Percentiles rank a stretch among this genome's conserved stretches.
These are phyloP conservation scores for Ocimum tenuiflorum DNA, from an alignment of 257 asterid genomes.

Conservation along the genomic window DNA sequence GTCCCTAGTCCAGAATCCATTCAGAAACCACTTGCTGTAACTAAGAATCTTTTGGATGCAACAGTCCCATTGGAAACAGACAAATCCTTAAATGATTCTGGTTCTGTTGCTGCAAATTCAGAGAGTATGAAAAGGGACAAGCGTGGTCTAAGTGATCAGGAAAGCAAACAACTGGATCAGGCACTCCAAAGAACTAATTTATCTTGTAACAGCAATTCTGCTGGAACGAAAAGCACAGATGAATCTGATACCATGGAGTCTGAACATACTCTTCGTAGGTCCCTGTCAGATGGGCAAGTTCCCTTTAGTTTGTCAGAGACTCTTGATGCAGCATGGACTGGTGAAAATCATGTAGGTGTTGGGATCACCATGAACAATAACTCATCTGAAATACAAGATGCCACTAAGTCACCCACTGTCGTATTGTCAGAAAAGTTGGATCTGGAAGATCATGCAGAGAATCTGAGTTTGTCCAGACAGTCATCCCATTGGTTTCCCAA, in stretches of 20 bases:
- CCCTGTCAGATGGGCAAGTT: constrained; percentile 57
- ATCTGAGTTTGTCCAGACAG: constrained; percentile 24
- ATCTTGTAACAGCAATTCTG: constrained; percentile 25
- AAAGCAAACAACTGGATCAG: constrained; percentile 17
- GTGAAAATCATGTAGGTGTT: constrained; percentile 41
- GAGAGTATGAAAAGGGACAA: constrained; percentile 28
- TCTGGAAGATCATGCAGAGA: constrained; percentile 42
- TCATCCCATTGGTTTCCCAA: constrained; percentile 30
- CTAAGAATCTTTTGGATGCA: constrained; percentile 28
- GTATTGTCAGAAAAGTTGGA: constrained; percentile 40
- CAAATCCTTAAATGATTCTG: constrained; percentile 10
- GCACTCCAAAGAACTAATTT: constrained; percentile 32
- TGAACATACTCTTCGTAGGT: constrained; percentile 33
- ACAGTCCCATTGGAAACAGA: constrained; percentile 20
- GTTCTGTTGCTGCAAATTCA: constrained; percentile 26
- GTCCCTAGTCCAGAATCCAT: constrained; percentile 34
- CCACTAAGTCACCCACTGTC: constrained; percentile 31
- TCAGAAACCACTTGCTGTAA: constrained; percentile 26
- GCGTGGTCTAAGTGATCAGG: constrained; percentile 26
- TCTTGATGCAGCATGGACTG: constrained; percentile 84
- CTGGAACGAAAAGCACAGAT: constrained; percentile 23
- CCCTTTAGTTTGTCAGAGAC: constrained; percentile 62
- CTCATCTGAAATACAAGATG: constrained; percentile 32
- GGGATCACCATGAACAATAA: constrained; percentile 33
- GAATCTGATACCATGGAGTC: constrained; percentile 37